Evolutionary conservation across 2,329 filamentous ascomycete species (phyloP), one percentile per base, ranked within the genome.

Genomic region (Penicillium sp.): DNA sequence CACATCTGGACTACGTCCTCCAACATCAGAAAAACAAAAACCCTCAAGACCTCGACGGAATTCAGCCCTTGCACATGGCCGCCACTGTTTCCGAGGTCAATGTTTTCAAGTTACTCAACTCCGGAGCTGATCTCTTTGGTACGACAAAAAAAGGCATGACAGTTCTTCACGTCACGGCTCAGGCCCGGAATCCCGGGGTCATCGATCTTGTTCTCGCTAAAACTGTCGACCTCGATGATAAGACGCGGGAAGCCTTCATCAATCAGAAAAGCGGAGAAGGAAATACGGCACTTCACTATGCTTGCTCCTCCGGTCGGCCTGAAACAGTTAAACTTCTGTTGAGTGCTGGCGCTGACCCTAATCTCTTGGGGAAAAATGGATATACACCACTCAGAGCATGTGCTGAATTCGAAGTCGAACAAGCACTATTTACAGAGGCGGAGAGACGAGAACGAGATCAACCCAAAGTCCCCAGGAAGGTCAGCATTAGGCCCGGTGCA

Each of bases 11-110:
- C 8, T 49, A 52, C 34, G 38, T 43, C 45, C 24, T 55, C 24
- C 14, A n/a, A 32, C n/a, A 31, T 2, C 53, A 44, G 36, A 44
- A 48, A 2, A 46, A 40, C 22, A 14, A 16, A 10, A 47, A 9
- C 34, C 38, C 36, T 27, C 13, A 14, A 8, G 54, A 59, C 16
- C 9, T 10, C 2, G 18, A 55, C 11, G 58, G 51, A 3, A 46
- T 61, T 27, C 52, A 54, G 13, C 60, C 60, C 8, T 18, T 59
- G 21, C 58, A 62, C 44, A 34, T 61, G 24, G 60, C 60, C 4
- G 54, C 56, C 8, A 31, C 60, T 13, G 29, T 59, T 3, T 62
- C 54, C 5, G 55, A 57, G 21, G 36, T 10, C 7, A 53, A 42
- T 39, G 54, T 61, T 34, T 40, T 40, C 21, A 55, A 57, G 21